phyloP scores from a whole-genome alignment of 2,329 filamentous ascomycete genomes.

The Microdochium bolleyi region DNA sequence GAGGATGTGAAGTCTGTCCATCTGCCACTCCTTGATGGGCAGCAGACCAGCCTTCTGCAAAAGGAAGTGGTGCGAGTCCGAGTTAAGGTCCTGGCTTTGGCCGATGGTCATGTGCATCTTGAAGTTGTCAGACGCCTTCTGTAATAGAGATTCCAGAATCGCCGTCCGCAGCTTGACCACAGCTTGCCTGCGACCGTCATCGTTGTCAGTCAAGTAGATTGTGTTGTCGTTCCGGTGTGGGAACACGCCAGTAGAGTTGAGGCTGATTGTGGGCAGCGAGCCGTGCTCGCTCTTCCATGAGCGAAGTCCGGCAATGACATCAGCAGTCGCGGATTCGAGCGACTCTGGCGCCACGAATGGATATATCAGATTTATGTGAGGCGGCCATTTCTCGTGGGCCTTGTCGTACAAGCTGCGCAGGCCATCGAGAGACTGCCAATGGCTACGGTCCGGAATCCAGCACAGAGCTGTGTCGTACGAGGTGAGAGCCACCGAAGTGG shows the following conservation, averaged over 20 bases:
- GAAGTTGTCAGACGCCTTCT: constrained; percentile 16
- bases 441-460: constrained; percentile 41
- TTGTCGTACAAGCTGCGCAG: constrained; percentile 57
- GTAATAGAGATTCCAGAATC: constrained; percentile 27
- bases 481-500: constrained; percentile 3
- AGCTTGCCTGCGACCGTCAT: constrained; percentile 7
- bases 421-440: constrained; percentile 40
- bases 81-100: constrained; percentile 40
- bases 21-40: constrained; percentile 38
- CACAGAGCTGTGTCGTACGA: constrained; percentile 55
- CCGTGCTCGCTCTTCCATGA: constrained; percentile 6
- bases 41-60: constrained; percentile 43
- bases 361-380: constrained; percentile 59
- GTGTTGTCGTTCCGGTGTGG: constrained; percentile 40
- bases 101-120: constrained; percentile 52
- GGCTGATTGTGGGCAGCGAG: constrained; percentile 14
- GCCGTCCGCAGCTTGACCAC: constrained; percentile 24
- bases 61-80: constrained; percentile 39
- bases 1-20: constrained; percentile 42
- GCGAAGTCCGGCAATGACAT: constrained; percentile 26
- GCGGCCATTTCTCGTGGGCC: constrained; percentile 53
- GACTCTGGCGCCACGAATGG: constrained; percentile 48
- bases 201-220: constrained; percentile 31
- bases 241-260: constrained; percentile 39
- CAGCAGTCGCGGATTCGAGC: constrained; percentile 33